phyloP scores from a whole-genome alignment of 257 asterid genomes.

The Nemophila menziesii region DNA sequence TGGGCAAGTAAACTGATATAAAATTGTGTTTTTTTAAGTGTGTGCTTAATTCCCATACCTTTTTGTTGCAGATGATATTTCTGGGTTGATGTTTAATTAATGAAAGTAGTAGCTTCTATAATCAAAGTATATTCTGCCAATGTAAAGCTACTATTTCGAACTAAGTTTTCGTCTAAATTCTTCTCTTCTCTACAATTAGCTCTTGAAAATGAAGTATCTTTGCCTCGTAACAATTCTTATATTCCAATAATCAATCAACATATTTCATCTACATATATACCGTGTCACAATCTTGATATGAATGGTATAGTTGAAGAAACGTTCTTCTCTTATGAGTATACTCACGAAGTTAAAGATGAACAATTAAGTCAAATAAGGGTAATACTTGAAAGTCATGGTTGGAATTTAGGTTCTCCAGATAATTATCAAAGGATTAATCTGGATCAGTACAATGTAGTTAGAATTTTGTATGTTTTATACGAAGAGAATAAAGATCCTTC shows the following conservation, averaged over 20 bases:
- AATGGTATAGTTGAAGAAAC: not conserved
- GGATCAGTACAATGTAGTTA: conserved; percentile 5
- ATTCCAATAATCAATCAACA: not conserved
- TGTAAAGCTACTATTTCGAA: conserved; percentile 1
- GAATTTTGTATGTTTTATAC: conserved; percentile 11
- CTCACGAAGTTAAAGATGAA: not conserved
- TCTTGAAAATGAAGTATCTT: conserved; percentile 1
- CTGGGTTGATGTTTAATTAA: conserved; percentile 3
- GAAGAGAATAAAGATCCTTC: conserved; percentile 11
- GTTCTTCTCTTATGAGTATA: not conserved
- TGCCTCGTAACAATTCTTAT: not conserved
- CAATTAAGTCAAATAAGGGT: conserved; percentile 7
- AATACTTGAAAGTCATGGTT: conserved; percentile 9
- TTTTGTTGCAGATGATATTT: not conserved
- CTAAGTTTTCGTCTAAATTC: not conserved
- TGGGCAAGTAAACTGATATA: too few relatives aligned
- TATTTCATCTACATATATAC: too few relatives aligned
- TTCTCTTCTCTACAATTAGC: conserved; percentile 5
- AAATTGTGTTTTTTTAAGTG: too few relatives aligned
- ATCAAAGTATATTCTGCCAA: conserved; percentile 2
- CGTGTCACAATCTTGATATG: not conserved
- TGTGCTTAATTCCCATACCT: not conserved
- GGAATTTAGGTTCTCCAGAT: conserved; percentile 11
- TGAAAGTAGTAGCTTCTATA: conserved; percentile 8
- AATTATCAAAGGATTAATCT: conserved; percentile 3